A percentile compares a stretch with the other conserved stretches of the same genome.
These are phyloP conservation scores for Tylopilus felleus DNA, from an alignment of 768 basidiomycete genomes.

Conservation along the genomic window DNA sequence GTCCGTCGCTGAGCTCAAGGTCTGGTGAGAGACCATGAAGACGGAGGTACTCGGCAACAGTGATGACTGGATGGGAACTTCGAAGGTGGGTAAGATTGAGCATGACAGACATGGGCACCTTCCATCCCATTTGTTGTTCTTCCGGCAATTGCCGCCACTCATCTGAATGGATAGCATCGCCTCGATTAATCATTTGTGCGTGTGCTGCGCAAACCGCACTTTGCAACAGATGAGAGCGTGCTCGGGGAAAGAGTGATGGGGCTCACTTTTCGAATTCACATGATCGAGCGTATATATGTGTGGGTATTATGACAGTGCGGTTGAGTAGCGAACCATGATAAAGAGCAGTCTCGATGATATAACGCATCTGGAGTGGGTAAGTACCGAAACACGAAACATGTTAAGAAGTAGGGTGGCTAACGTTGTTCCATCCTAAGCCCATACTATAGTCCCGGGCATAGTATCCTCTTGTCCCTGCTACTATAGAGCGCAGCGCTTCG, in stretches of 20 bases:
- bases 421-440: constrained; percentile 48
- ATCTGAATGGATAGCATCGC: constrained; percentile 39
- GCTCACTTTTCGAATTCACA: constrained; percentile 36
- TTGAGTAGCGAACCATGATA: constrained; percentile 43
- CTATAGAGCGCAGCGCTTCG: constrained; percentile 32
- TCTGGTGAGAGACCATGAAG: constrained; percentile 36
- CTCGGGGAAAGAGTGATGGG: not conserved
- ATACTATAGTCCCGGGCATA: constrained; percentile 44
- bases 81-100: constrained; percentile 42
- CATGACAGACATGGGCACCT: constrained; percentile 38
- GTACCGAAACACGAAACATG: not conserved
- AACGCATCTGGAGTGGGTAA: constrained; percentile 37
- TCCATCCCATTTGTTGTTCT: constrained; percentile 36
- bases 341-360: constrained; percentile 45
- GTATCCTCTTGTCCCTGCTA: constrained; percentile 39
- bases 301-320: constrained; percentile 42
- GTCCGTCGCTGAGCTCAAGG: constrained; percentile 36
- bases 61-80: constrained; percentile 36
- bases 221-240: not conserved
- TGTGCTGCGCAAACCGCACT: constrained; percentile 40
- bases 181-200: constrained; percentile 42
- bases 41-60: constrained; percentile 41
- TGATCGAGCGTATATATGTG: constrained; percentile 44
- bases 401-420: constrained; percentile 18
- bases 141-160: constrained; percentile 41